These are phyloP conservation scores for Claviceps sp. DNA, from an alignment of 2,329 filamentous ascomycete species.

Conservation along the genomic window DNA sequence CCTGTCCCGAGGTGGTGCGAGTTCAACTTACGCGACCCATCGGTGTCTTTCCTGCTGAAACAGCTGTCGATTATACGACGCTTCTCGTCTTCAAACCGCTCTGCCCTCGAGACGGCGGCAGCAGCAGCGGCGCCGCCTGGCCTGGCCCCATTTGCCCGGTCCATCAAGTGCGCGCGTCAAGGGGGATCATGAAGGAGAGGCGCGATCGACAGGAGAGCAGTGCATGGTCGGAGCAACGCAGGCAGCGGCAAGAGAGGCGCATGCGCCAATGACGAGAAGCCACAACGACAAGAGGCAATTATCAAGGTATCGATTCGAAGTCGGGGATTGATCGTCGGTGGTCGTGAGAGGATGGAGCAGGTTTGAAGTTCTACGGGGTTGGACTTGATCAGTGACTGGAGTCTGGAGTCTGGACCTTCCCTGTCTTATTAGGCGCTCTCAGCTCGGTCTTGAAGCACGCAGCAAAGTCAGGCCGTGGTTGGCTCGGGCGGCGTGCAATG, in stretches of 20 bases:
- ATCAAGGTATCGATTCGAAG: slow-evolving; percentile 17
- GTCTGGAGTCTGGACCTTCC: not conserved
- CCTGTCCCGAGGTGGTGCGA: not conserved
- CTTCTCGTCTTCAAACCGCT: slow-evolving; percentile 95
- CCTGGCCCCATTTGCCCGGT: slow-evolving; percentile 26
- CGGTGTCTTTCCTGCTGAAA: slow-evolving; percentile 78
- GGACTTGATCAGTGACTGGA: not conserved
- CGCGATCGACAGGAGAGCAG: slow-evolving; percentile 1
- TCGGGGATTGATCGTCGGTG: not conserved
- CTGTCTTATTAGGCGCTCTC: not conserved
- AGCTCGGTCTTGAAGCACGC: not conserved
- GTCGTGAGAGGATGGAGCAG: not conserved
- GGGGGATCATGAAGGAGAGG: slow-evolving; percentile 10
- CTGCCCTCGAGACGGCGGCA: slow-evolving; percentile 39
- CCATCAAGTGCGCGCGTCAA: slow-evolving; percentile 17
- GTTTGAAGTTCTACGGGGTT: not conserved
- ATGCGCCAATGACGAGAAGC: slow-evolving; percentile 3
- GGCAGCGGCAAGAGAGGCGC: not conserved
- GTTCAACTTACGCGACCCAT: slow-evolving; percentile 63
- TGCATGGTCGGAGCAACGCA: slow-evolving; percentile 7
- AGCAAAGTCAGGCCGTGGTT: not conserved
- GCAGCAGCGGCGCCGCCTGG: slow-evolving; percentile 21
- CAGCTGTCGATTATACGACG: slow-evolving; percentile 86
- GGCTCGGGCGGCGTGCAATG: slow-evolving; percentile 19
- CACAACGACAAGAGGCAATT: slow-evolving; percentile 12